These are phyloP conservation scores for Rhizopogon vulgaris DNA, from an alignment of 768 basidiomycete genomes.

Conservation along the genomic window DNA sequence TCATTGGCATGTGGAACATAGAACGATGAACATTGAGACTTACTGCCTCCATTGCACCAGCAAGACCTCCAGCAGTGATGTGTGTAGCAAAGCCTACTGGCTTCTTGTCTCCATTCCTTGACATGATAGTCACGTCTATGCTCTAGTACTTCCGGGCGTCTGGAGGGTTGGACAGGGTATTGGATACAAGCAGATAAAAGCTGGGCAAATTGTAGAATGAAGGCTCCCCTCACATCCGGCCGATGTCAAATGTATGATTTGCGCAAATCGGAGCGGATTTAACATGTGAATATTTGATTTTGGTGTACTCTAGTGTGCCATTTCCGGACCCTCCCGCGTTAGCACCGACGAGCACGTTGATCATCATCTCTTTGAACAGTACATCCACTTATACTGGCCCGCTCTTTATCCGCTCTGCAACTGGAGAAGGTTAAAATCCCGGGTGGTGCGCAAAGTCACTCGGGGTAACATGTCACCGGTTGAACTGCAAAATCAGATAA, in stretches of 20 bases:
- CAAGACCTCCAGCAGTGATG: slow-evolving; percentile 90
- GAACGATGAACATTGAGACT: slow-evolving; percentile 15
- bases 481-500: too few species aligned
- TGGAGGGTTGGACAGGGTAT: not conserved
- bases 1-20: not conserved
- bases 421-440: not conserved
- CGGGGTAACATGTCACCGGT: not conserved
- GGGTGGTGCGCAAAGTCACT: not conserved
- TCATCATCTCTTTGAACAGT: not conserved
- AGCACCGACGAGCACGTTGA: slow-evolving; percentile 9
- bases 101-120: slow-evolving; percentile 57
- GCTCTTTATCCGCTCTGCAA: slow-evolving; percentile 17
- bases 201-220: not conserved
- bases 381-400: slow-evolving; percentile 5
- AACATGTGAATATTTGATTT: slow-evolving; percentile 25
- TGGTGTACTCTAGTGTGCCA: not conserved
- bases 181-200: not conserved
- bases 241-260: slow-evolving; percentile 3
- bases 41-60: slow-evolving; percentile 90
- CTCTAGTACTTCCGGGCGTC: slow-evolving; percentile 3
- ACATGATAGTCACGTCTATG: slow-evolving; percentile 29
- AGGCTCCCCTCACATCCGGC: slow-evolving; percentile 15
- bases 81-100: slow-evolving; percentile 84
- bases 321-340: slow-evolving; percentile 12
- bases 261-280: slow-evolving; percentile 11